phyloP scores from a whole-genome alignment of 1,284 basidiomycete species.

The Rhodotorula glutinis region DNA sequence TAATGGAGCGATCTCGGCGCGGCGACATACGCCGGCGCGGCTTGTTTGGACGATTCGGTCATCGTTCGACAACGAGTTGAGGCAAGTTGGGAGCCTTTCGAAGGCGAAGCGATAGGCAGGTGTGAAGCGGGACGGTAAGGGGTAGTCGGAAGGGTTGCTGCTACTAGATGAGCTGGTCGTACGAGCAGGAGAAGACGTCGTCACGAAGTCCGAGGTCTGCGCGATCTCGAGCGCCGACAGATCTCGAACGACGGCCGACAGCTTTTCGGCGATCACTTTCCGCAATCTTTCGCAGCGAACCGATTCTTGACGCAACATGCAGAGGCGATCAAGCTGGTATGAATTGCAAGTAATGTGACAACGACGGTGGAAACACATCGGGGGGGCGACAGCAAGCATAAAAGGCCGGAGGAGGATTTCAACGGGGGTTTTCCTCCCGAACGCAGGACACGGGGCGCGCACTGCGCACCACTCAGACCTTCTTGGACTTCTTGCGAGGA shows the following conservation, averaged over 20 bases:
- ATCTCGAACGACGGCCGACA: not conserved
- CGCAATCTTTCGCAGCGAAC: too few species aligned
- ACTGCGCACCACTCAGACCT: not conserved
- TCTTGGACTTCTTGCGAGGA: constrained; percentile 13
- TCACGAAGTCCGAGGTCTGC: not conserved
- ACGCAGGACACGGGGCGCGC: too few species aligned
- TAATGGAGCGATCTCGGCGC: constrained; percentile 32
- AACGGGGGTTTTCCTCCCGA: too few species aligned
- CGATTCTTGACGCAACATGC: too few species aligned
- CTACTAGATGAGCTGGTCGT: not conserved
- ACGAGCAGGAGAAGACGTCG: not conserved
- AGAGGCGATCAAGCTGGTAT: too few species aligned
- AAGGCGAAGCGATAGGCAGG: too few species aligned
- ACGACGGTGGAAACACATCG: too few species aligned
- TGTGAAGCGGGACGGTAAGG: not conserved
- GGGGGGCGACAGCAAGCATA: too few species aligned
- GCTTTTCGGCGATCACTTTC: not conserved
- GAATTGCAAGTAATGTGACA: too few species aligned
- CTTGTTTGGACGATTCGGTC: not conserved
- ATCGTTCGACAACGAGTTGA: constrained; percentile 4
- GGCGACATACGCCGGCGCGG: constrained; percentile 28
- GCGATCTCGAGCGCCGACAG: not conserved
- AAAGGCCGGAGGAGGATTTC: too few species aligned
- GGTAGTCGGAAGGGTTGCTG: too few species aligned
- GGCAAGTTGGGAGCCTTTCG: not conserved